Evolutionary conservation across 441 rosid species (phyloP).

Genomic region (Macaranga tanarius): DNA sequence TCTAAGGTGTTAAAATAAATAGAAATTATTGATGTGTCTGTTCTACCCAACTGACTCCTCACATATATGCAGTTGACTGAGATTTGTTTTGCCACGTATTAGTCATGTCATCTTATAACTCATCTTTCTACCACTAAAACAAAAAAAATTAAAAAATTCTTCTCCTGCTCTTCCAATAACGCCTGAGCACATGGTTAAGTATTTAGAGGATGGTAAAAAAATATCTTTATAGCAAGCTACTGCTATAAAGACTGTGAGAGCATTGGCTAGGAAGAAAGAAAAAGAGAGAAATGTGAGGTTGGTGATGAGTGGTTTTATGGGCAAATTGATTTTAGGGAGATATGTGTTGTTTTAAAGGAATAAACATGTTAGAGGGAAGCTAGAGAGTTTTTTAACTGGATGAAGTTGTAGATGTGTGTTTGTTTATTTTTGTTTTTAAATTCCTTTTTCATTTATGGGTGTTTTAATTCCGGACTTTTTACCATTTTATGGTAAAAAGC

Average conservation of each 20-base stretch:
- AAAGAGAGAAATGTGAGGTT: conserved; percentile 57
- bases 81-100: too few species aligned
- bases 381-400: conserved; percentile 78
- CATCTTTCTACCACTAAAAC: too few species aligned
- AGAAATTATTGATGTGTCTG: too few species aligned
- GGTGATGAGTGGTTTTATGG: conserved; percentile 75
- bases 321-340: conserved; percentile 74
- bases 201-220: conserved; percentile 69
- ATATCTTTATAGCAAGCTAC: conserved; percentile 77
- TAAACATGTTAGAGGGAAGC: conserved; percentile 82
- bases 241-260: conserved; percentile 72
- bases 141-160: too few species aligned
- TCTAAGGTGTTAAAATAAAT: too few species aligned
- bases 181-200: conserved; percentile 90
- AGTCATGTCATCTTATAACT: too few species aligned
- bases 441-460: background rate
- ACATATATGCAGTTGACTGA: too few species aligned
- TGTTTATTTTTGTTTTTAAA: background rate
- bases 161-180: too few species aligned
- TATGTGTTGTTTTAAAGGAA: conserved; percentile 89
- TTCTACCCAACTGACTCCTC: too few species aligned
- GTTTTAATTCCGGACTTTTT: too few species aligned
- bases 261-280: conserved; percentile 41
- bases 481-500: too few species aligned
- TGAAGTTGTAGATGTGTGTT: conserved; percentile 82